Base-by-base conservation (phyloP, 495 filamentous ascomycete species). In the Oleoguttula mirabilis region DNA sequence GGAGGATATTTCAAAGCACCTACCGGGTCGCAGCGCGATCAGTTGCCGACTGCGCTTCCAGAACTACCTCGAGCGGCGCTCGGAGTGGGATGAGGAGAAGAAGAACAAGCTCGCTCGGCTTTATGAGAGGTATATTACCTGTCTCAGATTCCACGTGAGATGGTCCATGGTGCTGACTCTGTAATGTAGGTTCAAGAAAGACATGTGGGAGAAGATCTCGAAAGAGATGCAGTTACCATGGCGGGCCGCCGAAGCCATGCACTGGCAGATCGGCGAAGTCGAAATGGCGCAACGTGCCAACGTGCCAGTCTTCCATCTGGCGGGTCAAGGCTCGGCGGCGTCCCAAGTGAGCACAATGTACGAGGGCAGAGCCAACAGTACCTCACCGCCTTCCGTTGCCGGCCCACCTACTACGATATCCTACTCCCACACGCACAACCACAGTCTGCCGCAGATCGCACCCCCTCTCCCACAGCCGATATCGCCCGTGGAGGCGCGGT, bases 181-280 rank as follows among this genome's bases (percentile, higher is more conserved):
- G n/a, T 34, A 36, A 32, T 12, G 27, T 59, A 96, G 88, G 57
- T 93, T 95, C 69, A 95, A 94, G 60, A 73, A 81, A 47, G 86
- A 95, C 51, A 94, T 98, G 84, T 98, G 90, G 90, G 76, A 79
- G 32, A 84, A 84, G 52, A 77, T 98, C 4, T 83, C 86, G 24
- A 80, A 83, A 58, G 90, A 98, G 64, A 87, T 98, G 80, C 76
- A 75, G n/a, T 79, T 95, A 50, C 90, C 90, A 20, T 98, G 88
- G 88, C 76, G 88, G 39, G 83, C 90, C 5, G 88, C 83, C 22
- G 90, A 98, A 64, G 84, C 83, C 12, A 94, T 94, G 88, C 90
- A 98, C 63, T 98, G 90, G 90, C 82, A 92, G 55, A 63, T 98
- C 15, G 90, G 90, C 39, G 88, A 94, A 59, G 66, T 73, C 51